Base-by-base conservation (phyloP, 441 rosid genomes). In the Kokia cookei region DNA sequence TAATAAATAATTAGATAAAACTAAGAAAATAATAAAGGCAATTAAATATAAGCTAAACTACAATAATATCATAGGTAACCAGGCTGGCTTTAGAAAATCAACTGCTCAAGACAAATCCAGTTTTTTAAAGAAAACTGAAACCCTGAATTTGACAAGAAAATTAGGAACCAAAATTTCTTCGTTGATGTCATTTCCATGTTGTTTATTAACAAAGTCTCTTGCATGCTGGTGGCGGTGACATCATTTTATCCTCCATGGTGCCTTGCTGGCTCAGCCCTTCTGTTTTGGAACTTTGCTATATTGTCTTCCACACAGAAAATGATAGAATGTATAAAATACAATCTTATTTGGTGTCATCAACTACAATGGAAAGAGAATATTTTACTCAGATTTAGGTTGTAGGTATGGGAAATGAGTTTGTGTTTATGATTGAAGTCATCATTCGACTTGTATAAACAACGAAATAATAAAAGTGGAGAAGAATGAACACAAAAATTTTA, bases 181-280 rank as follows among this genome's bases (percentile, higher is more conserved):
- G 7, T 22, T 57, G n/a, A 35, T 70, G 50, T 73, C 73, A 76
- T 71, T 62, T 27, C 29, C 54, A 14, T n/a, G 37, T 77, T 75
- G 24, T 22, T 58, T 14, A 73, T 57, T 59, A 69, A 53, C 69
- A 1, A 9, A 58, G 73, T 5, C 64, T 76, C 79, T 63, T 57
- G 77, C 74, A 3, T 1, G 73, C 63, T 57, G 53, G 24, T 5
- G 37, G 11, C 40, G 53, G 42, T 2, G 19, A 17, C 51, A 55
- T 55, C 43, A 53, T 45, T 45, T 45, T 45, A 9, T 66, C 43
- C 50, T 58, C 50, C 5, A 47, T 3, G 65, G 24, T 11, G 19
- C 55, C 48, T 3, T 0, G 13, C 26, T 13, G 48, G 26, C 57
- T 11, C 17, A 17, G 45, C 29, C 57, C 48, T 5, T 42, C 72